A percentile compares a stretch with the other conserved stretches of the same genome.
These are phyloP conservation scores for cucumber (Cucumis sativus) DNA, from an alignment of 306 rosid genomes.

Conservation along the genomic window DNA sequence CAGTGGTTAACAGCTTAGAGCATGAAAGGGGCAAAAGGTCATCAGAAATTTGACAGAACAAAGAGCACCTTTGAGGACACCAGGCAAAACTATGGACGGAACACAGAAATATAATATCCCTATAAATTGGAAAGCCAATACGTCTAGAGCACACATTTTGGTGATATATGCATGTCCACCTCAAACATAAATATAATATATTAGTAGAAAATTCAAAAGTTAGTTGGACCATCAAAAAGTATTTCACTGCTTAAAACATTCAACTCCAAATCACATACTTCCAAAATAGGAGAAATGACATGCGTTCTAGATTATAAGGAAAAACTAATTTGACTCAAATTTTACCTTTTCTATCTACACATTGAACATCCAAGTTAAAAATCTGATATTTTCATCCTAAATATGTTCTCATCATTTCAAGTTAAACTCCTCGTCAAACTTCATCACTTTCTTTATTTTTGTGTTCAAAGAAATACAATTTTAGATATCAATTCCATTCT, in stretches of 20 bases:
- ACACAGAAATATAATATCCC: neutral
- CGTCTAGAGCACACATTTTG: neutral
- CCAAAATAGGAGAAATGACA: conserved; percentile 9
- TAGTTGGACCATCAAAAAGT: conserved; percentile 6
- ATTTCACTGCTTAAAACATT: neutral
- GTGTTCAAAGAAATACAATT: neutral
- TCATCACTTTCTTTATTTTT: neutral
- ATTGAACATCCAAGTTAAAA: neutral
- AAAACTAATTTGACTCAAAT: neutral
- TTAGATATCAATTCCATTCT: neutral
- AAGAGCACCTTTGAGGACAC: neutral
- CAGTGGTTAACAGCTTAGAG: neutral
- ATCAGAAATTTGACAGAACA: neutral
- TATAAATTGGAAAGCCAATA: neutral
- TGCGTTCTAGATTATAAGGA: neutral
- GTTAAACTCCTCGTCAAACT: neutral
- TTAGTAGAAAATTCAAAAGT: neutral
- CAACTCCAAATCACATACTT: neutral
- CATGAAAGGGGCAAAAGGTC: neutral
- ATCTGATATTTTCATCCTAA: neutral
- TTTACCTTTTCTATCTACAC: neutral
- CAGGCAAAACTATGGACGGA: neutral
- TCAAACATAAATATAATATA: neutral
- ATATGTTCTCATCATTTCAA: neutral
- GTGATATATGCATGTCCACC: neutral